phyloP scores from a whole-genome alignment of 169 alveolate genomes.

The Amoebophrya sp. region DNA sequence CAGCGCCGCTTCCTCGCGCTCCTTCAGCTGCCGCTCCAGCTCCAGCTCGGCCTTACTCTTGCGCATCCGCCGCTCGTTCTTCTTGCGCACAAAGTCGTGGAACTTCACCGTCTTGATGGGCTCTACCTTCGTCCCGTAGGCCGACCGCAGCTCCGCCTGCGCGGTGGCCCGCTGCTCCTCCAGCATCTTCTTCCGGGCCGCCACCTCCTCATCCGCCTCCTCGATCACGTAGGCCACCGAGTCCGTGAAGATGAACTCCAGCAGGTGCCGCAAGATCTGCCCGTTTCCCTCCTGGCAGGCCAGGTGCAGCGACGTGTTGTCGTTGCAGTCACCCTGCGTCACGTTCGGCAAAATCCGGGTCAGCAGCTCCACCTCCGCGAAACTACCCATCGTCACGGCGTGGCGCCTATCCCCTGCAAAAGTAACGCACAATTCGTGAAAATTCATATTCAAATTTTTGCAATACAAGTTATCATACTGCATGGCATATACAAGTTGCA shows the following conservation, averaged over 20 bases:
- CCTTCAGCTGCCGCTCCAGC: not conserved
- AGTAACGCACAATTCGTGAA: too few species aligned
- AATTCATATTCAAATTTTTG: too few species aligned
- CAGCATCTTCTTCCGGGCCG: not conserved
- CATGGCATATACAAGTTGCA: too few species aligned
- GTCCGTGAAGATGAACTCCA: not conserved
- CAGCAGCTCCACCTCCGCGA: constrained; percentile 4
- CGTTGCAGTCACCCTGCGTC: constrained; percentile 1
- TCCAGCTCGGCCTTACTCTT: not conserved
- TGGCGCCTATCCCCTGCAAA: too few species aligned
- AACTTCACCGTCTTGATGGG: not conserved
- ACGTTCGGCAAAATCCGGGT: not conserved
- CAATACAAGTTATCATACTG: too few species aligned
- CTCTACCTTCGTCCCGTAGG: constrained; percentile 12
- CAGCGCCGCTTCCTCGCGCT: too few species aligned
- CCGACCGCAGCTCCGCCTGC: not conserved
- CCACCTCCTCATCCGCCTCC: not conserved
- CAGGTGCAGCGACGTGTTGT: constrained; percentile 28
- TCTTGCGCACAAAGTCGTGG: not conserved
- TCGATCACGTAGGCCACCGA: not conserved
- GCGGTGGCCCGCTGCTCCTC: not conserved
- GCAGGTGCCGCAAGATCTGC: constrained; percentile 5
- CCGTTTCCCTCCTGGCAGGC: not conserved
- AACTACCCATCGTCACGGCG: constrained; percentile 18
- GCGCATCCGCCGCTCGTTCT: not conserved